Base-by-base conservation (phyloP, 176 grass and related monocot species). In the Triticum dicoccoides region DNA sequence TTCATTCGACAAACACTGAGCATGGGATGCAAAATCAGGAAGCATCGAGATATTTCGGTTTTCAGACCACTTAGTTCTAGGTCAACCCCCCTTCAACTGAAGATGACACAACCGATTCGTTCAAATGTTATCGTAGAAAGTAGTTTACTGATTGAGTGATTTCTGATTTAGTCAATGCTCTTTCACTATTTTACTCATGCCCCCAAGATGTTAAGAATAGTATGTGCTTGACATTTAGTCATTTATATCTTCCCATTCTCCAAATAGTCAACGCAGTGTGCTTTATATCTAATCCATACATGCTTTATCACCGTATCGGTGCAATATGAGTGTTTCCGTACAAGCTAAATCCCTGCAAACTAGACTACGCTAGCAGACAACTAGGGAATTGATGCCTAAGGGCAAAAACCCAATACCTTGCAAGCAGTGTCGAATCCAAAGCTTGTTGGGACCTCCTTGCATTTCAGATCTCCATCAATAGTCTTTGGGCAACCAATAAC, bases 351-450 rank as follows among this genome's bases (percentile, higher is more conserved):
- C 0, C 2, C 69, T 64, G 8, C 62, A 70, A 64, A 42, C 23
- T 64, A 39, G 15, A 38, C 2, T 62, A 56, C 65, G 11, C 42
- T 79, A 61, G 6, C 58, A 80, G 29, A 61, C 27, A 75, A 30
- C 2, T 76, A 5, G 0, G 59, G 9, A 34, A n/a, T 9, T 52
- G 15, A 47, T 77, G 38, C 4, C 59, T 30, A 79, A 65, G 66
- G 25, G 73, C 42, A 62, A 66, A 84, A 34, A 92, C 88, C 5
- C 29, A 11, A 17, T 73, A 90, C 94, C 92, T 99, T 99, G 90
- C 97, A 99, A 77, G 97, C 97, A 80, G 97, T 99, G 86, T 99
- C 97, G 91, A 99, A 99, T 64, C 97, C 97, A 91, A 99, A 99
- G 84, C 97, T 99, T 79, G 92, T 88, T 78, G 97, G 97, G 33